Evolutionary conservation across 805 yeast species (phyloP).

Genomic region (Kazachstania viticola): DNA sequence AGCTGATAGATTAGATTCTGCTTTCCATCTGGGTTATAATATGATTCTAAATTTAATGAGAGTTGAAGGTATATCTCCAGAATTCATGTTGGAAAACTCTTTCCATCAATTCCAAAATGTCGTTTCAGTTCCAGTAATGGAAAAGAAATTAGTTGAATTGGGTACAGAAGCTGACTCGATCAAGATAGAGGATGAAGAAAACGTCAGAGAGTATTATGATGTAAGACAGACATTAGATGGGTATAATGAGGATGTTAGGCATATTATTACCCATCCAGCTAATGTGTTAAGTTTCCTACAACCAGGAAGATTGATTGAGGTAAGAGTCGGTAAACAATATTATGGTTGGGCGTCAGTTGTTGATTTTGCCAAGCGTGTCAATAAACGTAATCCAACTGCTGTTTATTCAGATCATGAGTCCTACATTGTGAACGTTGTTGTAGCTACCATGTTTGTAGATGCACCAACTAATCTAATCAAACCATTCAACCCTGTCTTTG

Average conservation of each 20-base stretch:
- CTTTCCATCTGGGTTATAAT: constrained; percentile 93
- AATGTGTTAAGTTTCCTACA: constrained; percentile 74
- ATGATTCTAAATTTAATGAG: constrained; percentile 93
- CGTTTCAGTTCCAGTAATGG: constrained; percentile 78
- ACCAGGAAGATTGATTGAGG: constrained; percentile 73
- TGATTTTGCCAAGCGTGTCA: constrained; percentile 57
- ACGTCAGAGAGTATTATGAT: constrained; percentile 74
- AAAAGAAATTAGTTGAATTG: constrained; percentile 47
- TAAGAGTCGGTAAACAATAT: constrained; percentile 45
- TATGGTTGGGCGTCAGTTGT: constrained; percentile 97
- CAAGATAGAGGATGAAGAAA: constrained; percentile 59
- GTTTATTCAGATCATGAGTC: constrained; percentile 76
- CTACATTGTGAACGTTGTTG: constrained; percentile 75
- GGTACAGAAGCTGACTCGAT: constrained; percentile 38
- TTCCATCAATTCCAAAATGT: constrained; percentile 93
- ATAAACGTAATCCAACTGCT: constrained; percentile 46
- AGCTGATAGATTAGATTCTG: constrained; percentile 94
- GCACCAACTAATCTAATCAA: constrained; percentile 77
- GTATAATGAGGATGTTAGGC: constrained; percentile 67
- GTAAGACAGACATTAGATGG: constrained; percentile 56
- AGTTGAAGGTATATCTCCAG: constrained; percentile 97
- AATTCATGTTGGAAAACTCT: constrained; percentile 88
- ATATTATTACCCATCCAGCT: constrained; percentile 84
- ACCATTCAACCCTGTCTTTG: constrained; percentile 64
- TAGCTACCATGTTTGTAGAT: constrained; percentile 65